phyloP scores from a whole-genome alignment of 2,329 filamentous ascomycete genomes.

The Nemania sp. region DNA sequence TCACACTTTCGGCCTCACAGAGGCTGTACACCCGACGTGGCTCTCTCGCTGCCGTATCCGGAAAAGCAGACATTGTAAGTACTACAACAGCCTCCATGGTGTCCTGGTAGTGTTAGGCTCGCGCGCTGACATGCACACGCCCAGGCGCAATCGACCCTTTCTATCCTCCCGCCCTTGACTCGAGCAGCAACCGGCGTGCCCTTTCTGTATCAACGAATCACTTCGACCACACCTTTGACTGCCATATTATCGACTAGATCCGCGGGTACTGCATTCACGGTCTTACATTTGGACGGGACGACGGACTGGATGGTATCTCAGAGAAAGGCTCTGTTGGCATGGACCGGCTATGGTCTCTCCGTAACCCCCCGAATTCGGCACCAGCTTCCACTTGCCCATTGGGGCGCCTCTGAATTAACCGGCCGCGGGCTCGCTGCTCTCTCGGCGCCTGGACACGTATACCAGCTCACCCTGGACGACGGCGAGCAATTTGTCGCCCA shows the following conservation, averaged over 20 bases:
- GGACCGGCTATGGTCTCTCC: constrained; percentile 86
- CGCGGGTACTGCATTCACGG: constrained; percentile 80
- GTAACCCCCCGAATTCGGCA: constrained; percentile 76
- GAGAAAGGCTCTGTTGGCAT: constrained; percentile 85
- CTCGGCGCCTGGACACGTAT: constrained; percentile 84
- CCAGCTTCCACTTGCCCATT: constrained; percentile 77
- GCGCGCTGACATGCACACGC: too few relatives aligned
- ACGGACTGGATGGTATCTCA: constrained; percentile 95
- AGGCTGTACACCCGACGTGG: constrained; percentile 90
- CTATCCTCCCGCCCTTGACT: constrained; percentile 80
- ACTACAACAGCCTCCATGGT: background rate
- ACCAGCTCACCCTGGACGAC: constrained; percentile 77
- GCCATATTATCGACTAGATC: constrained; percentile 88
- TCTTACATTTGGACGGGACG: constrained; percentile 88
- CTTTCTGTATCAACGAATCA: constrained; percentile 91
- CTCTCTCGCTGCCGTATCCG: constrained; percentile 85
- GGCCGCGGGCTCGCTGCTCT: constrained; percentile 86
- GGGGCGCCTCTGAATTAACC: constrained; percentile 88
- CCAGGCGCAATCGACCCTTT: constrained; percentile 88
- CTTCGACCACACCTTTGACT: constrained; percentile 84
- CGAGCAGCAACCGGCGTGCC: constrained; percentile 83
- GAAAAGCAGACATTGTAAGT: constrained; percentile 84
- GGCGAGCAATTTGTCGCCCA: constrained; percentile 92
- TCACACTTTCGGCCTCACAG: constrained; percentile 90
- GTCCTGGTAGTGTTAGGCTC: too few relatives aligned